Evolutionary conservation across 306 rosid species (phyloP), one percentile per base, ranked within the genome.

Genomic region (Glycine latifolia): DNA sequence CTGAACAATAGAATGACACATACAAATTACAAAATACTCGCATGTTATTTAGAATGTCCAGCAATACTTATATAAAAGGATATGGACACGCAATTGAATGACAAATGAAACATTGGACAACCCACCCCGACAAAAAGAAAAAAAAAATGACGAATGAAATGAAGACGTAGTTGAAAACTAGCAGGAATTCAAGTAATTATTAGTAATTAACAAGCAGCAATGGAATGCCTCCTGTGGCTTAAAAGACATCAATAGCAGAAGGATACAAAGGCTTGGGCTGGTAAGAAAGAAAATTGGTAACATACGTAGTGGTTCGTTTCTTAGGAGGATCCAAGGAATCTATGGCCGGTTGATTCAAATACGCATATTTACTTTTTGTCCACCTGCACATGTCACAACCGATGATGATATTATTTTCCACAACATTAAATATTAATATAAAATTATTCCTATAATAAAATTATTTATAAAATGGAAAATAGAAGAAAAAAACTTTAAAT

Each of bases 351-450:
- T 94, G 95, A 86, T 94, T 94, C 82, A 94, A 76, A 80, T 91
- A 94, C 7, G 98, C 98, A 84, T 90, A 91, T 76, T 87, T 90
- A 91, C 98, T 91, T 73, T 90, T 91, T 10, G 97, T 94, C 98
- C 98, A 94, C 98, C 98, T 94, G 91, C 90, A 83, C 37, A 13
- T 37, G 7, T 59, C 74, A 81, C 76, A 56, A 33, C 41, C 20
- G 5, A 37, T 37, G 8, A 79, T 37, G n/a, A 4, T 60, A 26
- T 11, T 26, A 26, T 26, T 43, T 7, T n/a, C 0, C 47, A 17
- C 10, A 31, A 20, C 11, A 8, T 59, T 16, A 33, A 62, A 5
- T 31, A 31, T 5, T 26, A 26, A 26, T 62, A 62, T 31, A 33
- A 11, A 61, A 8, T 20, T 3, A 9, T 59, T 2, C 44, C 67